A percentile compares a stretch with the other conserved stretches of the same genome.
Conservation (phyloP, 768 basidiomycete genomes). For the Strobilomyces dryophilus region DNA sequence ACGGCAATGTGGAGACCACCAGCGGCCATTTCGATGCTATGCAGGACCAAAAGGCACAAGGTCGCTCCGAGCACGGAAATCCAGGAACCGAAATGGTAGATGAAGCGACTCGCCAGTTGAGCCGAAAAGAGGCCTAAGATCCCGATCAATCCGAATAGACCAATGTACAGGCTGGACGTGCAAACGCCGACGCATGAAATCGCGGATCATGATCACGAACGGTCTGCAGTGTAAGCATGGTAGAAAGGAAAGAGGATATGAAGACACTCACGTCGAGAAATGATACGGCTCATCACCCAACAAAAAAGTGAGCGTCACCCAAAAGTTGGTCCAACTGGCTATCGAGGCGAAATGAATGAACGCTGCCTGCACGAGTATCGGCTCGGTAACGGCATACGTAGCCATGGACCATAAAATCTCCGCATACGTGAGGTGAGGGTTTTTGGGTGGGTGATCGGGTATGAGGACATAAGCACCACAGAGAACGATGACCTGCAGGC, state of each 20-base stretch:
- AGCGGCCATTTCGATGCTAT: slow-evolving; percentile 33
- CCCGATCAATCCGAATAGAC: slow-evolving; percentile 47
- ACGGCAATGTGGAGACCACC: slow-evolving; percentile 37
- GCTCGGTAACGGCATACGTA: slow-evolving; percentile 37
- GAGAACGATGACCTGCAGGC: slow-evolving; percentile 29
- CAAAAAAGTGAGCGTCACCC: slow-evolving; percentile 45
- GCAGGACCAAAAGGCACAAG: slow-evolving; percentile 24
- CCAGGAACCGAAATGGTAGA: slow-evolving; percentile 39
- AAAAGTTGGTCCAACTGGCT: slow-evolving; percentile 33
- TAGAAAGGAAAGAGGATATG: background rate
- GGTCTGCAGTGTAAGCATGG: background rate
- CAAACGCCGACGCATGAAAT: background rate
- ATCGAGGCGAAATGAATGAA: slow-evolving; percentile 26
- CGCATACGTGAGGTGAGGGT: slow-evolving; percentile 33
- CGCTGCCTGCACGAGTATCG: slow-evolving; percentile 36
- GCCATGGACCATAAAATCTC: slow-evolving; percentile 36
- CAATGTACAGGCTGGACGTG: slow-evolving; percentile 31
- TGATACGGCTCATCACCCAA: slow-evolving; percentile 38
- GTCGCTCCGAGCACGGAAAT: slow-evolving; percentile 36
- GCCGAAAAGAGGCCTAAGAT: slow-evolving; percentile 34
- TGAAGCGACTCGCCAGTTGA: slow-evolving; percentile 25
- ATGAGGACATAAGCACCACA: slow-evolving; percentile 29
- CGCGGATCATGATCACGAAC: too few species aligned
- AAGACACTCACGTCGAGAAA: slow-evolving; percentile 30
- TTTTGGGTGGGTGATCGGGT: slow-evolving; percentile 42